Evolutionary conservation across 2,329 filamentous ascomycete genomes (phyloP).

Genomic region (Calonectria pauciramosa): DNA sequence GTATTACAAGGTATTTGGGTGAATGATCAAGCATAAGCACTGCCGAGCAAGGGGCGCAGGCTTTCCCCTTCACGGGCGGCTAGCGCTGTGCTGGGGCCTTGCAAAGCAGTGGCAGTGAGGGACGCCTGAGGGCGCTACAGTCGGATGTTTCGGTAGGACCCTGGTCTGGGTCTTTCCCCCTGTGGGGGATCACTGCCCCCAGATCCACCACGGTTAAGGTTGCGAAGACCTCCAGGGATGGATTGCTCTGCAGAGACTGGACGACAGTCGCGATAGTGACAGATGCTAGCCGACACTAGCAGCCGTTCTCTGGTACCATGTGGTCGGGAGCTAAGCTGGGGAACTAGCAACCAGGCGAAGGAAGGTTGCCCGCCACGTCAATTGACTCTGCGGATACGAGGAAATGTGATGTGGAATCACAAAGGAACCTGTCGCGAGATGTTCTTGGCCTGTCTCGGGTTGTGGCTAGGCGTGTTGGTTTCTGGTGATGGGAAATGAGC

Average conservation of each 20-base stretch:
- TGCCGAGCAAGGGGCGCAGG: background rate
- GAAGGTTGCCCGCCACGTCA: background rate
- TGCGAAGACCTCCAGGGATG: background rate
- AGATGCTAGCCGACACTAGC: background rate
- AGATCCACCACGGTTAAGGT: slow-evolving; percentile 1
- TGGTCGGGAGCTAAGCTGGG: background rate
- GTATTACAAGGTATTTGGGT: background rate
- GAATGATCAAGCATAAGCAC: background rate
- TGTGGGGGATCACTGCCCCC: background rate
- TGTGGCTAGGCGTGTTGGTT: background rate
- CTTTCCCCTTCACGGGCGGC: background rate
- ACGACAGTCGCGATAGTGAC: background rate
- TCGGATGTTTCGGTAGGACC: background rate
- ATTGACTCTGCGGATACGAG: background rate
- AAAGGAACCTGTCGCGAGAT: background rate
- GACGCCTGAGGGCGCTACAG: background rate
- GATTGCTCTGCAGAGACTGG: background rate
- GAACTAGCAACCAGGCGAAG: background rate
- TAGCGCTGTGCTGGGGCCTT: background rate
- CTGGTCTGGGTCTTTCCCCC: background rate
- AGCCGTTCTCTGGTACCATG: background rate
- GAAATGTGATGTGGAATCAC: background rate
- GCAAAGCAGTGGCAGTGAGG: background rate
- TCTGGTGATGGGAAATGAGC: background rate
- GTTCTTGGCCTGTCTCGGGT: background rate